Percentiles rank a stretch among this genome's conserved stretches.
Evolutionary conservation across 768 basidiomycete genomes (phyloP).

Genomic region (Sporobolomyces roseus): DNA sequence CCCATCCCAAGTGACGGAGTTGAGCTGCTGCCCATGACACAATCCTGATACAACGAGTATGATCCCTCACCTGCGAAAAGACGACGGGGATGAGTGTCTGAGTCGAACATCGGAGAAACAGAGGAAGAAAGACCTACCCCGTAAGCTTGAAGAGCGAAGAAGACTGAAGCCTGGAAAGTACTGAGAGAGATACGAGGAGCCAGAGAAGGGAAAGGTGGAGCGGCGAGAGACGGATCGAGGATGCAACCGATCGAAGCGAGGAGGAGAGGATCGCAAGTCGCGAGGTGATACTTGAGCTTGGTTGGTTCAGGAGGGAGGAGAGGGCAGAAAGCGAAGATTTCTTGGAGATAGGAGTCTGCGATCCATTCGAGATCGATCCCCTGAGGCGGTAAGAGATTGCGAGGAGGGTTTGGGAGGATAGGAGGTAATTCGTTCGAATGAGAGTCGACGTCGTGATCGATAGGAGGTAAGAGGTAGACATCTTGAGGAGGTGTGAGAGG

Average conservation of each 20-base stretch:
- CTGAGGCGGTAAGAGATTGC: too few species aligned
- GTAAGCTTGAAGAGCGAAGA: not conserved
- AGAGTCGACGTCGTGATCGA: too few species aligned
- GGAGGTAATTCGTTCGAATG: too few species aligned
- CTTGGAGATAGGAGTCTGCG: not conserved
- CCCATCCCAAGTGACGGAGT: not conserved
- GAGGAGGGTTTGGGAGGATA: too few species aligned
- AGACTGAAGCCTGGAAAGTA: not conserved
- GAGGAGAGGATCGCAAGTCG: not conserved
- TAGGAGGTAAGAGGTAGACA: too few species aligned
- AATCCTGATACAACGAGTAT: not conserved
- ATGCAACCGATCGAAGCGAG: slow-evolving; percentile 6
- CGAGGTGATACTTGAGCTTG: not conserved
- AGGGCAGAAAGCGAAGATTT: not conserved
- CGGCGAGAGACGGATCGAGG: not conserved
- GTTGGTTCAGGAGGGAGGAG: not conserved
- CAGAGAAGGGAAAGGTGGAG: not conserved
- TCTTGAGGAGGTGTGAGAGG: too few species aligned
- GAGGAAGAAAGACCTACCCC: too few species aligned
- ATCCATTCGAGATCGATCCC: not conserved
- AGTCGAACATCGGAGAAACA: too few species aligned
- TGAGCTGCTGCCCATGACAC: not conserved
- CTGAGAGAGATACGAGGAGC: not conserved
- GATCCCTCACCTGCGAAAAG: too few species aligned
- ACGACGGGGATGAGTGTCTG: too few species aligned